A percentile compares a stretch with the other conserved stretches of the same genome.
These are phyloP conservation scores for Priceomyces medius DNA, from an alignment of 805 yeast genomes.

Conservation along the genomic window DNA sequence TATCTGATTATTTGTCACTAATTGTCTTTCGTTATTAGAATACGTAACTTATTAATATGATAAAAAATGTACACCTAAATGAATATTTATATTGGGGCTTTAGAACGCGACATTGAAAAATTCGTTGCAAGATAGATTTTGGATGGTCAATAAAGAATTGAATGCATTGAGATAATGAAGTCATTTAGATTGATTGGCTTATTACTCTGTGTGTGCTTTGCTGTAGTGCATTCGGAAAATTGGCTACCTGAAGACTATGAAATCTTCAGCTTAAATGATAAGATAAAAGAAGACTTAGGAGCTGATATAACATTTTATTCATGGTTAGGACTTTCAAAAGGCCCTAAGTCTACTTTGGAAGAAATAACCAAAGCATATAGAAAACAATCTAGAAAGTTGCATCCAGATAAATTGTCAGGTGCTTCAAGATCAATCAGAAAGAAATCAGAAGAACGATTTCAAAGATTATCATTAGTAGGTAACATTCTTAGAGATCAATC, in stretches of 20 bases:
- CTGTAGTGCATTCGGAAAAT: slow-evolving; percentile 26
- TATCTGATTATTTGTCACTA: slow-evolving; percentile 12
- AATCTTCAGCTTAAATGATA: slow-evolving; percentile 70
- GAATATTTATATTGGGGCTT: background rate
- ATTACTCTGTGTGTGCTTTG: background rate
- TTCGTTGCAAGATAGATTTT: background rate
- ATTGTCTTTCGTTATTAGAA: no score
- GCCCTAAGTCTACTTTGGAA: slow-evolving; percentile 46
- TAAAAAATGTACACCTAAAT: background rate
- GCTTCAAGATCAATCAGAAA: slow-evolving; percentile 34
- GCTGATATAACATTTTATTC: slow-evolving; percentile 61
- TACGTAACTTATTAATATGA: background rate
- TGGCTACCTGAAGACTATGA: slow-evolving; percentile 77
- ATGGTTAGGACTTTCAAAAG: slow-evolving; percentile 54
- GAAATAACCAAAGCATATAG: slow-evolving; percentile 68
- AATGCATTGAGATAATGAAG: background rate
- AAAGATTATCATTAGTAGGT: slow-evolving; percentile 73
- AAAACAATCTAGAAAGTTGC: slow-evolving; percentile 66
- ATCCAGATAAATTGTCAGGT: slow-evolving; percentile 72
- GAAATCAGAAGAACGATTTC: slow-evolving; percentile 66
- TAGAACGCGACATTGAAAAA: background rate
- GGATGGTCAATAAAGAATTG: background rate
- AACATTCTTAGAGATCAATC: slow-evolving; percentile 61
- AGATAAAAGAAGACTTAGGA: slow-evolving; percentile 63
- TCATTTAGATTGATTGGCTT: background rate